Evolutionary conservation across 331 rosid genomes (phyloP), one percentile per base, ranked within the genome.

Genomic region (Quercus phellos): DNA sequence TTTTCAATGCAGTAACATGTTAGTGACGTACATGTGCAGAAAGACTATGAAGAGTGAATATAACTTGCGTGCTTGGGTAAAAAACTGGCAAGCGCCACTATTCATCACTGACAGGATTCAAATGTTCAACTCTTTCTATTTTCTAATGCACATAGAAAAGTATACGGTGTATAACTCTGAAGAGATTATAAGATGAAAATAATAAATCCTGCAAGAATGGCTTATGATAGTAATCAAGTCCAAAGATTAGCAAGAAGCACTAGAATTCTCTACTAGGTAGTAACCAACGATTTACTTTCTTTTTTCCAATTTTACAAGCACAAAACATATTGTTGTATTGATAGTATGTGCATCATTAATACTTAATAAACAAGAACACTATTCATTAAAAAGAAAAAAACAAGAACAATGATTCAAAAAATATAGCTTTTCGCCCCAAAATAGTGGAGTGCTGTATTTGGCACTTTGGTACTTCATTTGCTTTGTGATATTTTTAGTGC

Each of bases 31-130:
- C 64, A 19, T 56, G 27, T 56, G 0, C 66, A 24, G 53, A 46
- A 22, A 21, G 66, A 21, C 16, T 59, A 24, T 13, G 16, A 46
- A 12, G 5, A 46, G 53, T 46, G 17, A 46, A 46, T 10, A 12
- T 3, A 46, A 46, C 5, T 46, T 46, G 16, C 53, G 3, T 46
- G 17, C 35, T 55, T 60, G 22, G 61, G 18, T 63, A 70, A 75
- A 71, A 73, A 61, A 55, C 60, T 81, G 78, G 77, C 82, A 77
- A 80, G 85, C 84, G 72, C 79, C 84, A 82, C 78, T 61, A 76
- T 83, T 59, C 53, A 78, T 70, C 85, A 58, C 69, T 83, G 68
- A 55, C 81, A 82, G 77, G 46, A 60, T 59, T 69, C 79, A 58
- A 70, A 67, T 59, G 22, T 82, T 42, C 75, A 76, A 58, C 77